Base-by-base conservation (phyloP, 2,329 filamentous ascomycete genomes). In the Emergomyces orientalis region DNA sequence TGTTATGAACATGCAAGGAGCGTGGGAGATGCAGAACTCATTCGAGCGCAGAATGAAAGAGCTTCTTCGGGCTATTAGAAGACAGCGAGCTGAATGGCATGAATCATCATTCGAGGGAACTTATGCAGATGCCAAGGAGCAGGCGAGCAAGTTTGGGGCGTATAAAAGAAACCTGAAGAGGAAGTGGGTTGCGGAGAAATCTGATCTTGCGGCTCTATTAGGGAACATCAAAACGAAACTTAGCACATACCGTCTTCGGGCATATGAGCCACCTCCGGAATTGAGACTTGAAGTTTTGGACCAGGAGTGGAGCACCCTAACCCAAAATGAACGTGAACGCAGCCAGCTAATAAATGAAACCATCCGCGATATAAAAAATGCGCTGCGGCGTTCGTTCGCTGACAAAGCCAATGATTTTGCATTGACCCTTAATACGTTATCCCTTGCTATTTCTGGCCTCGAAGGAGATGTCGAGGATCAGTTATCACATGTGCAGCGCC, bases 221-320 rank as follows among this genome's bases (percentile, higher is more conserved):
- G 94, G 94, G 43, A 99, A 99, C 76, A 97, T 99, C 82, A 97
- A 97, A 81, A 99, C 94, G 0, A 99, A 99, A 76, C 82, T 99
- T 69, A 92, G 90, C 69, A 99, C 94, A 49, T 99, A 99, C 75
- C 87, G 92, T 59, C 78, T 99, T 62, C 86, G 90, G 65, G 88
- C 93, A 7, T 99, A 99, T 71, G 89, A 96, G 57, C 94, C 94
- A 43, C 94, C 94, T 2, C 81, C 84, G 61, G 90, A 96, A 69
- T 78, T 99, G 66, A 88, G 88, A 60, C 78, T 96, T 59, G 91
- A 95, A 65, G 86, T 87, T 22, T 82, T 96, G 67, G 94, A 99
- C 69, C 78, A 81, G 63, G 89, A 91, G 67, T 99, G 94, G 94
- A 81, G 84, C 52, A 83, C 79, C 11, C 75, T 99, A 69, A 88